phyloP scores from a whole-genome alignment of 2,329 filamentous ascomycete genomes.

The Hypocreales sp. region DNA sequence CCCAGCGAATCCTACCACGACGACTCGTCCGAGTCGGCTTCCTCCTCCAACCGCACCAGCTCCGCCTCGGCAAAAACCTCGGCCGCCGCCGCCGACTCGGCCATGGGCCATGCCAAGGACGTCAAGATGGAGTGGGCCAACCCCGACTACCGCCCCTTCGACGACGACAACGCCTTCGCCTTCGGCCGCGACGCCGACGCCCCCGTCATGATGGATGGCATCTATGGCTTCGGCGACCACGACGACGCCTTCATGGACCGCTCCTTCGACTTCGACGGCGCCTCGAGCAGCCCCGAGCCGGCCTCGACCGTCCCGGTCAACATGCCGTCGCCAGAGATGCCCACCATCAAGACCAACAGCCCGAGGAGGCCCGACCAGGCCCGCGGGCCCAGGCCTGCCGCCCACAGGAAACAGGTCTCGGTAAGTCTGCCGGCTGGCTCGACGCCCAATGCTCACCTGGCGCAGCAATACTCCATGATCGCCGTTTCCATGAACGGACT shows the following conservation, averaged over 20 bases:
- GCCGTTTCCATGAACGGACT: conserved; percentile 34
- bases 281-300: conserved; percentile 38
- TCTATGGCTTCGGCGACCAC: conserved; percentile 16
- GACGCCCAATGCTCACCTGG: too few species aligned
- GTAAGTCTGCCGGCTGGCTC: too few species aligned
- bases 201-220: conserved; percentile 11
- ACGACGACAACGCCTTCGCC: conserved; percentile 20
- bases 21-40: conserved; percentile 36
- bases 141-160: conserved; percentile 15
- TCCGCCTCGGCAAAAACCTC: conserved; percentile 29
- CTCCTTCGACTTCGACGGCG: conserved; percentile 42
- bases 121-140: conserved; percentile 27
- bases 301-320: conserved; percentile 10
- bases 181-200: conserved; percentile 14
- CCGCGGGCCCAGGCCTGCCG: conserved; percentile 10
- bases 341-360: conserved; percentile 20
- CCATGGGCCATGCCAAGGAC: conserved; percentile 25
- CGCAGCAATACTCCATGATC: conserved; percentile 38
- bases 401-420: conserved; percentile 23
- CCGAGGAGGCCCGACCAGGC: conserved; percentile 10
- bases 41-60: conserved; percentile 30
- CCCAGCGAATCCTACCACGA: conserved; percentile 28
- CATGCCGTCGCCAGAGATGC: conserved; percentile 28
- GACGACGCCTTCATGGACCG: conserved; percentile 30
- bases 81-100: conserved; percentile 23